These are phyloP conservation scores for Thielaviopsis populi DNA, from an alignment of 2,329 filamentous ascomycete genomes.

Conservation along the genomic window DNA sequence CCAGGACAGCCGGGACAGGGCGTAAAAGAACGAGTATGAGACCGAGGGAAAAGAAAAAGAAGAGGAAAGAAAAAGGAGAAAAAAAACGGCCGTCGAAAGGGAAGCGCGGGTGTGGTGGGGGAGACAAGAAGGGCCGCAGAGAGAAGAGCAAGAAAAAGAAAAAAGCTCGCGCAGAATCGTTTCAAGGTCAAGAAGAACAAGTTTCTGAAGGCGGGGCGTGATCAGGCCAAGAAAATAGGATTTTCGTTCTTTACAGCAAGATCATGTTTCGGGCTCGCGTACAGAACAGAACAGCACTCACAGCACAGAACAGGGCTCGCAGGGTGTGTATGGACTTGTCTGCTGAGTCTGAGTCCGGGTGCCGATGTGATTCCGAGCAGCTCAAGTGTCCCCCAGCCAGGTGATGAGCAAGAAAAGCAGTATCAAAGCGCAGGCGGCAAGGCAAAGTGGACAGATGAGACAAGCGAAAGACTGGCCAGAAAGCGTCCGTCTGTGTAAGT, in stretches of 20 bases:
- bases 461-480: background rate
- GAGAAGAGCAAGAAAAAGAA: background rate
- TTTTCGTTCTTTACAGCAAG: background rate
- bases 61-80: background rate
- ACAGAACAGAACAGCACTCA: background rate
- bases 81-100: background rate
- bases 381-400: background rate
- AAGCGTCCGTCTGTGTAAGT: background rate
- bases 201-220: conserved; percentile 4
- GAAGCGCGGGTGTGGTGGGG: background rate
- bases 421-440: background rate
- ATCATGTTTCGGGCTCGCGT: background rate
- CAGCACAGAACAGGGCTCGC: background rate
- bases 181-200: background rate
- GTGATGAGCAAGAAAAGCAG: background rate
- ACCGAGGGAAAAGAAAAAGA: background rate
- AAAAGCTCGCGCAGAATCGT: background rate
- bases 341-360: background rate
- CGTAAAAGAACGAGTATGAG: conserved; percentile 2
- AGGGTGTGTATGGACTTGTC: background rate
- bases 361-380: background rate
- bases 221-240: conserved; percentile 8
- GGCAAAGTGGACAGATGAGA: background rate
- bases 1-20: background rate
- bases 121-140: background rate